These are phyloP conservation scores for Atkinsonella texensis DNA, from an alignment of 2,329 filamentous ascomycete genomes.

Conservation along the genomic window DNA sequence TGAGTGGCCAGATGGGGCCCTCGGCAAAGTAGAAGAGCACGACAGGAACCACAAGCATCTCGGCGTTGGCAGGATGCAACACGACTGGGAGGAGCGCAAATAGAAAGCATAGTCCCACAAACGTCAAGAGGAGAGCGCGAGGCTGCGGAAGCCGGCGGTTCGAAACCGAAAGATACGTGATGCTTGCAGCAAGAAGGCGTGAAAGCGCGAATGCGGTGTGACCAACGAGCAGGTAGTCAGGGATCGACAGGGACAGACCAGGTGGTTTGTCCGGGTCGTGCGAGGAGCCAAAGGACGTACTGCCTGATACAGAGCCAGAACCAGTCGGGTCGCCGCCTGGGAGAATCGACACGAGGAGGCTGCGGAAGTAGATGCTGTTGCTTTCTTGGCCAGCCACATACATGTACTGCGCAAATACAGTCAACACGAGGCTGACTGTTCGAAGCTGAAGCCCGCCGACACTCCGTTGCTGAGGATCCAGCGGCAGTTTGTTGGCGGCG, in stretches of 20 bases:
- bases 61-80: conserved; percentile 30
- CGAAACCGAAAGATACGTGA: conserved; percentile 46
- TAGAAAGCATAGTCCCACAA: conserved; percentile 49
- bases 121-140: conserved; percentile 55
- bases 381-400: conserved; percentile 67
- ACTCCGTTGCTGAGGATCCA: conserved; percentile 37
- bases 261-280: conserved; percentile 21
- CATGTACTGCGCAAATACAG: conserved; percentile 63
- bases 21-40: conserved; percentile 69
- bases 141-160: conserved; percentile 46
- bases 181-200: conserved; percentile 52
- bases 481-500: conserved; percentile 33
- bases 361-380: conserved; percentile 47
- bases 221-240: conserved; percentile 59
- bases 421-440: conserved; percentile 51
- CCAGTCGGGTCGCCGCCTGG: conserved; percentile 15
- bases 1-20: conserved; percentile 70
- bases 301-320: conserved; percentile 12
- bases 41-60: conserved; percentile 46
- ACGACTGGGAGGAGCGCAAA: conserved; percentile 36
- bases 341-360: conserved; percentile 32
- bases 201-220: conserved; percentile 64
- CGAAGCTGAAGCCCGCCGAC: conserved; percentile 40
- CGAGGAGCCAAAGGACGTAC: conserved; percentile 15
- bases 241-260: conserved; percentile 39